These are phyloP conservation scores for Coniochaeta ligniaria DNA, from an alignment of 2,329 filamentous ascomycete species.

Conservation along the genomic window DNA sequence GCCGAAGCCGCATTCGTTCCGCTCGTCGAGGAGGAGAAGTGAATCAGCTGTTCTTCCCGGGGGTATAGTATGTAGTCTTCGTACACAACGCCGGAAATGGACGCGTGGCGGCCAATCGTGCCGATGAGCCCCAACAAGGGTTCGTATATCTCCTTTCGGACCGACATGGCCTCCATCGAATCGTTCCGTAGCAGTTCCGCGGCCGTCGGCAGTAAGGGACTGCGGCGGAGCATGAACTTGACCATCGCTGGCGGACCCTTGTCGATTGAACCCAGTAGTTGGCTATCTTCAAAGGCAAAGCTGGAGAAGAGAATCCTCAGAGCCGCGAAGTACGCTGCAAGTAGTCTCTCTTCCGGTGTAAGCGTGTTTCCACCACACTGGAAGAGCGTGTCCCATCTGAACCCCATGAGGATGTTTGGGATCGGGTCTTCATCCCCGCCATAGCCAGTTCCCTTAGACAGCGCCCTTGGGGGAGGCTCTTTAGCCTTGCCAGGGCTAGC, in stretches of 20 bases:
- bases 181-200: conserved; percentile 17
- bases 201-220: conserved; percentile 15
- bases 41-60: conserved; percentile 24
- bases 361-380: neutral
- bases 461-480: neutral
- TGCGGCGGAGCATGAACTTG: conserved; percentile 12
- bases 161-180: conserved; percentile 18
- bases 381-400: neutral
- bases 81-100: conserved; percentile 23
- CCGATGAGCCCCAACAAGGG: conserved; percentile 30
- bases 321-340: conserved; percentile 7
- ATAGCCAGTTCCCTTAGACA: conserved; percentile 15
- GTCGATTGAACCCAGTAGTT: neutral
- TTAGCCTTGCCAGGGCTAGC: neutral
- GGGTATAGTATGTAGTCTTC: conserved; percentile 23
- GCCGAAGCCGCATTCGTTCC: neutral
- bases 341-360: neutral
- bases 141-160: conserved; percentile 22
- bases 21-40: conserved; percentile 19
- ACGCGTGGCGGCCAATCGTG: conserved; percentile 21
- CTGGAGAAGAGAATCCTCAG: conserved; percentile 6
- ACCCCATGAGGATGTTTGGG: no score
- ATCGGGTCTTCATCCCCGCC: neutral
- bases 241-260: conserved; percentile 2
- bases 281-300: no score